A percentile compares a stretch with the other conserved stretches of the same genome.
Evolutionary conservation across 257 asterid genomes (phyloP).

Genomic region (Nicotiana sylvestris): DNA sequence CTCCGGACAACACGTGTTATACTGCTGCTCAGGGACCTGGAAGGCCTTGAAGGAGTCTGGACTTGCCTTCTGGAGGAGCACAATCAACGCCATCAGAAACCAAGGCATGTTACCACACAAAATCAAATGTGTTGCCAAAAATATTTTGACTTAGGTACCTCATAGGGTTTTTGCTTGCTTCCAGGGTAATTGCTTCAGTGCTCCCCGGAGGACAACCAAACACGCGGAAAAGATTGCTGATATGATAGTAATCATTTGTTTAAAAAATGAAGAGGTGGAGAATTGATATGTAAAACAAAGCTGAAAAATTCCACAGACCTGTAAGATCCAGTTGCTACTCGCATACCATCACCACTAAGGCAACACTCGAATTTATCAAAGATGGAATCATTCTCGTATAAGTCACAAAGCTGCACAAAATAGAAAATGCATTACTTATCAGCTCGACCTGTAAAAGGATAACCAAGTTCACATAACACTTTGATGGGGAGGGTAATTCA

Average conservation of each 20-base stretch:
- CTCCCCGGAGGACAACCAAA: constrained; percentile 77
- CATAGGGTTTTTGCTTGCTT: constrained; percentile 99
- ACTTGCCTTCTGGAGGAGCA: constrained; percentile 55
- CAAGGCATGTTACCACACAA: neutral
- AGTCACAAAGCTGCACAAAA: constrained; percentile 67
- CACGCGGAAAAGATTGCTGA: constrained; percentile 91
- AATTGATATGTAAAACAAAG: constrained; percentile 4
- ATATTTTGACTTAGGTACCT: constrained; percentile 40
- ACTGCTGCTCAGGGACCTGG: constrained; percentile 69
- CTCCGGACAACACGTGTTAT: constrained; percentile 63
- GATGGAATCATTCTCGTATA: constrained; percentile 83
- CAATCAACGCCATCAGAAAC: constrained; percentile 12
- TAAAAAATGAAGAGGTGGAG: constrained; percentile 8
- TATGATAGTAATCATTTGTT: constrained; percentile 17
- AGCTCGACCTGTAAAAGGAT: constrained; percentile 6
- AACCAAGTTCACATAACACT: neutral
- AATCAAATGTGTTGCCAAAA: neutral
- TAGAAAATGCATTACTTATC: constrained; percentile 18
- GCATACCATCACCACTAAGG: constrained; percentile 77
- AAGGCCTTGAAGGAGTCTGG: constrained; percentile 64
- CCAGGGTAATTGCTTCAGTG: constrained; percentile 83
- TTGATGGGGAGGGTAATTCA: constrained; percentile 22
- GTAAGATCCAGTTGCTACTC: constrained; percentile 85
- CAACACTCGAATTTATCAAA: constrained; percentile 91
- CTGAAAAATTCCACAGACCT: constrained; percentile 36